Base-by-base conservation (phyloP, 2,329 filamentous ascomycete genomes). In the Calonectria pteridis region DNA sequence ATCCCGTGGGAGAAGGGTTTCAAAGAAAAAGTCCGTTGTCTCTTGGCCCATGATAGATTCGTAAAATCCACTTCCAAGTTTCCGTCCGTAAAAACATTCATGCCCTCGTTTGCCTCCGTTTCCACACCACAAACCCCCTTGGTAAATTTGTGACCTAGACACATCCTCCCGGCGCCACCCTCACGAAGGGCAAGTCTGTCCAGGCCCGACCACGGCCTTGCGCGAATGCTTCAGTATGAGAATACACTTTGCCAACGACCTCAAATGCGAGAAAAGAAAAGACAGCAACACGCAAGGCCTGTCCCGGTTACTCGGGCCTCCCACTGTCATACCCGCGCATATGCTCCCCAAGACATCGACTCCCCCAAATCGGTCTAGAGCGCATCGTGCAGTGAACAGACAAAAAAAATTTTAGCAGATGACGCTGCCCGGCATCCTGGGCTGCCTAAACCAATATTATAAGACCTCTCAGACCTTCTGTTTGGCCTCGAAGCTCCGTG, bases 21-120 rank as follows among this genome's bases (percentile, higher is more conserved):
- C 65, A 67, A 74, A 63, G 66, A 75, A 80, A 77, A 71, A 73
- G 74, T 78, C 76, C 78, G 74, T 80, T 74, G 73, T 79, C 77
- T 79, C 76, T 80, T 79, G 71, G 73, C 73, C 77, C 77, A 74
- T 80, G 75, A 75, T 78, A 77, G 76, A 78, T 76, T 77, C 78
- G 72, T 80, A 76, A 75, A 72, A 77, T 79, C 75, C 77, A 75
- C 76, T 77, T 76, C 51, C 65, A 59, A 71, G 67, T 78, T 75
- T 68, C 77, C 72, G 71, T 80, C 76, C 78, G 72, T 74, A 75
- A 79, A 75, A 69, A 78, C 73, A 73, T 78, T 79, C 78, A 71
- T 80, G 62, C 78, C 76, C 76, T 78, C 78, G 64, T 80, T 72
- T 77, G 75, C 71, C 66, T 73, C 75, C 77, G 65, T 77, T 75